Conservation (phyloP, 768 basidiomycete species). For the Sarcomyxa edulis region DNA sequence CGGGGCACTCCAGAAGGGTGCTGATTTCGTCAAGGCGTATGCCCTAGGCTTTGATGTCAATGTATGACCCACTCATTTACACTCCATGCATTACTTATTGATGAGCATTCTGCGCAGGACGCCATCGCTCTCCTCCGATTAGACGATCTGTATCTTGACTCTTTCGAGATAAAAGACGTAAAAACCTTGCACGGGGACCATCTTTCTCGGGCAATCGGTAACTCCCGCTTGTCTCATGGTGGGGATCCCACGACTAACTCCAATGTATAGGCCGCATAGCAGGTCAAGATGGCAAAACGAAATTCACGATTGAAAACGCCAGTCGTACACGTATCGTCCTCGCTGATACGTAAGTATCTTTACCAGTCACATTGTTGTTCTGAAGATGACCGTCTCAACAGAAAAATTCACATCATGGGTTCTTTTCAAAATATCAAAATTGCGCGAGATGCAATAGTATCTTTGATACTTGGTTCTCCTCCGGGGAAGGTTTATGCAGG, state of each 20-base stretch:
- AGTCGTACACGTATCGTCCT: constrained; percentile 97
- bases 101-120: constrained; percentile 47
- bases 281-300: constrained; percentile 97
- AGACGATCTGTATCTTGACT: constrained; percentile 97
- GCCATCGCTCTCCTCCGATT: constrained; percentile 91
- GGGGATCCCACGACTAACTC: too few species aligned
- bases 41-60: constrained; percentile 94
- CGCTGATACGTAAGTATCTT: constrained; percentile 83
- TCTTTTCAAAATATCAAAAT: constrained; percentile 99
- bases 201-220: constrained; percentile 94
- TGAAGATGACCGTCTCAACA: constrained; percentile 23
- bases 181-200: constrained; percentile 98
- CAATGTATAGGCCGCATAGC: constrained; percentile 79
- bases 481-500: constrained; percentile 94
- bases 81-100: not conserved
- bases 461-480: constrained; percentile 90
- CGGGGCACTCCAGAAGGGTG: constrained; percentile 92
- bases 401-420: constrained; percentile 97
- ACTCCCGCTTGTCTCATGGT: constrained; percentile 11
- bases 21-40: constrained; percentile 95
- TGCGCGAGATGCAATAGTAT: constrained; percentile 93
- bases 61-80: constrained; percentile 34
- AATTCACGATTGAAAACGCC: constrained; percentile 97
- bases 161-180: constrained; percentile 98
- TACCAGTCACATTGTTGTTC: not conserved